phyloP scores from a whole-genome alignment of 2,329 filamentous ascomycete species.

The Macrophomina pseudophaseolina region DNA sequence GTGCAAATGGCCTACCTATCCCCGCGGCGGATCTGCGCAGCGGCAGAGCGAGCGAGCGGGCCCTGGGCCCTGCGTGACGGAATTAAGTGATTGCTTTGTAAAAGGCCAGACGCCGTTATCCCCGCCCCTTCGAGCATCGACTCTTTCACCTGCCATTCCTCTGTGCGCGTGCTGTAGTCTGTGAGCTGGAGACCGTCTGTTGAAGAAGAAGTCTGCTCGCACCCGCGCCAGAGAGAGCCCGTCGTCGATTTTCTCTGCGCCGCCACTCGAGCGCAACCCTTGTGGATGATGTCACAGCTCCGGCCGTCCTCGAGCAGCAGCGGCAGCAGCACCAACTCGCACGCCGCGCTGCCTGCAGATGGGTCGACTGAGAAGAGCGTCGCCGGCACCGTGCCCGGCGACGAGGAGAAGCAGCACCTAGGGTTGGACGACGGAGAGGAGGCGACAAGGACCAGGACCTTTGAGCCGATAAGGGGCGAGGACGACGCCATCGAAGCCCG shows the following conservation, averaged over 20 bases:
- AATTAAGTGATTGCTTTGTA: slow-evolving; percentile 20
- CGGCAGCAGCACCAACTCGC: not conserved
- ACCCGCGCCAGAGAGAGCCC: not conserved
- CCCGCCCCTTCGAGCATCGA: not conserved
- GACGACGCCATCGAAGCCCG: not conserved
- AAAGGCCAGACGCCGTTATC: slow-evolving; percentile 1
- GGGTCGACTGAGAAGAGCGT: slow-evolving; percentile 14
- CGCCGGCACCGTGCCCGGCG: not conserved
- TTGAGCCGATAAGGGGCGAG: slow-evolving; percentile 23
- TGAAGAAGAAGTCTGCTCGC: not conserved
- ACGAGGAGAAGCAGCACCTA: slow-evolving; percentile 18
- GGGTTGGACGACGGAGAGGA: not conserved
- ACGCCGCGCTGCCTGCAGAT: slow-evolving; percentile 4
- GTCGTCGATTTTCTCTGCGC: not conserved
- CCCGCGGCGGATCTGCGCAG: slow-evolving; percentile 17
- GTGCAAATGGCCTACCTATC: not conserved
- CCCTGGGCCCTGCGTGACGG: slow-evolving; percentile 15
- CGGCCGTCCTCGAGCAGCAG: not conserved
- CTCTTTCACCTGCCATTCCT: not conserved
- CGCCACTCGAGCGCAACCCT: not conserved
- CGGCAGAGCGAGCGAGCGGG: not conserved
- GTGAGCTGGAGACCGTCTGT: not conserved
- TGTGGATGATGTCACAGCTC: slow-evolving; percentile 13
- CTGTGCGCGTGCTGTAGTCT: not conserved
- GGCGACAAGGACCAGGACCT: slow-evolving; percentile 22